These are phyloP conservation scores for Coprinopsis cinerea DNA, from an alignment of 768 basidiomycete genomes.

Conservation along the genomic window DNA sequence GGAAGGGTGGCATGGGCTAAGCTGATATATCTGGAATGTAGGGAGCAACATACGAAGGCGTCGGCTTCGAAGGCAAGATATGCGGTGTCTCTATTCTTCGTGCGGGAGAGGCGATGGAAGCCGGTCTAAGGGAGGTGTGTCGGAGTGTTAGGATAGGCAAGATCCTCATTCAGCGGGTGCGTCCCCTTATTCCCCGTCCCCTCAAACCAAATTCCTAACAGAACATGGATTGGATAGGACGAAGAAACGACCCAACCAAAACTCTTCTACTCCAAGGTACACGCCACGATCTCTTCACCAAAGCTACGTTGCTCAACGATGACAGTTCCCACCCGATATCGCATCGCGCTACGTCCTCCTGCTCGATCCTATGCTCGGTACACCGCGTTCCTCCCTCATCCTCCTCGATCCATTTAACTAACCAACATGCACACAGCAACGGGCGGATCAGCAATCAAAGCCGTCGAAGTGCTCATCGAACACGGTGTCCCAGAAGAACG, in stretches of 20 bases:
- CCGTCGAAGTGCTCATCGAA: conserved; percentile 88
- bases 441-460: conserved; percentile 96
- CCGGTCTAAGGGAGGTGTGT: conserved; percentile 92
- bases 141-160: conserved; percentile 93
- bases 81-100: conserved; percentile 94
- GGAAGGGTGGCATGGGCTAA: too few species aligned
- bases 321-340: conserved; percentile 88
- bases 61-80: conserved; percentile 94
- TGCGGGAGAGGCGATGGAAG: conserved; percentile 98
- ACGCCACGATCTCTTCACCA: neutral
- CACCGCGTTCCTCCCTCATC: conserved; percentile 19
- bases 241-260: conserved; percentile 93
- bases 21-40: too few species aligned
- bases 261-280: conserved; percentile 84
- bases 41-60: conserved; percentile 83
- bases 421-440: conserved; percentile 50
- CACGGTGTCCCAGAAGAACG: conserved; percentile 92
- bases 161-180: conserved; percentile 92
- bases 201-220: neutral
- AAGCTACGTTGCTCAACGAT: neutral
- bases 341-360: conserved; percentile 87
- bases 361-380: conserved; percentile 96
- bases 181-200: conserved; percentile 15
- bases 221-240: conserved; percentile 45
- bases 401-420: neutral